These are phyloP conservation scores for Wickerhamiella allomyrinae DNA, from an alignment of 805 yeast genomes.

Conservation along the genomic window DNA sequence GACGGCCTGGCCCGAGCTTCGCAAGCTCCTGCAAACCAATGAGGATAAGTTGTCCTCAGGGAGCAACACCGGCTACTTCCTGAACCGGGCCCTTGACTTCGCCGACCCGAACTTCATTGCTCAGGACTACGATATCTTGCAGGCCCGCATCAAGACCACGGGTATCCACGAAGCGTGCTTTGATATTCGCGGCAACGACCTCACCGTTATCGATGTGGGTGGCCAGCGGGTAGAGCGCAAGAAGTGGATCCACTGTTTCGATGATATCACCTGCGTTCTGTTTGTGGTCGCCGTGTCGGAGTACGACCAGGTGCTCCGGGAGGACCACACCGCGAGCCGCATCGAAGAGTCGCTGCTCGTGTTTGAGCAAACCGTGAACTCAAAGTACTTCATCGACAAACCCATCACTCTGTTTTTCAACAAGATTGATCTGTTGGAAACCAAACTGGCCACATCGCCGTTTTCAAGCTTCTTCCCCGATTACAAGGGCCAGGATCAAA, in stretches of 20 bases:
- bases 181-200: conserved; percentile 44
- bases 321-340: conserved; percentile 77
- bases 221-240: conserved; percentile 94
- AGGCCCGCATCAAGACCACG: conserved; percentile 87
- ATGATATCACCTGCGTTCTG: conserved; percentile 72
- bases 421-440: conserved; percentile 69
- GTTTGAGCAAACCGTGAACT: conserved; percentile 71
- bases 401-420: conserved; percentile 83
- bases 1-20: conserved; percentile 29
- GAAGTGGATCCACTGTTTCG: conserved; percentile 95
- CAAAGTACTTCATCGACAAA: conserved; percentile 69
- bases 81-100: conserved; percentile 55
- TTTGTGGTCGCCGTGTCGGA: conserved; percentile 85
- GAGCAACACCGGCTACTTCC: conserved; percentile 67
- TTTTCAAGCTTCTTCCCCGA: conserved; percentile 65
- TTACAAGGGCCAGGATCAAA: conserved; percentile 49
- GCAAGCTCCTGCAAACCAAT: conserved; percentile 35
- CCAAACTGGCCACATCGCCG: conserved; percentile 48
- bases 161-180: conserved; percentile 86
- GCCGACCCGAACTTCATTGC: conserved; percentile 54
- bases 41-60: conserved; percentile 47
- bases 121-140: conserved; percentile 67
- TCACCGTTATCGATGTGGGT: conserved; percentile 86
- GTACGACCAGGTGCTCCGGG: conserved; percentile 83
- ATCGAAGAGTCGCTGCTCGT: conserved; percentile 80